Evolutionary conservation across 2,329 filamentous ascomycete genomes (phyloP).

Genomic region (Blastomyces percursus): DNA sequence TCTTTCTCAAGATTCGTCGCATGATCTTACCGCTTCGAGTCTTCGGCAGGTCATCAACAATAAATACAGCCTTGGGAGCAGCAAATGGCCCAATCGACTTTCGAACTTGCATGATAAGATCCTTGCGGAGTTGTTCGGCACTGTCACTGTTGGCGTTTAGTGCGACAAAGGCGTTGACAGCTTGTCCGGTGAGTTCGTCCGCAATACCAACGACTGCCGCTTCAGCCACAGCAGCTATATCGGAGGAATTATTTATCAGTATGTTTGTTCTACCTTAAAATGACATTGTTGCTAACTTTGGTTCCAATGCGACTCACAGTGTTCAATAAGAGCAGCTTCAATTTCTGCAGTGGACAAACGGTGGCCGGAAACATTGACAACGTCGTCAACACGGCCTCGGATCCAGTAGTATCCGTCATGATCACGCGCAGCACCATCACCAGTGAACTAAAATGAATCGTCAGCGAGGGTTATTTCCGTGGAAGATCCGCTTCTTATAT

Average conservation of each 20-base stretch:
- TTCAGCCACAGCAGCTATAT: constrained; percentile 63
- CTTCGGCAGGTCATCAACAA: constrained; percentile 91
- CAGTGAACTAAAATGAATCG: constrained; percentile 35
- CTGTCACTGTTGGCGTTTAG: constrained; percentile 64
- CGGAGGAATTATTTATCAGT: constrained; percentile 15
- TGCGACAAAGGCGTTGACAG: constrained; percentile 91
- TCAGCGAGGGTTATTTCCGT: constrained; percentile 4
- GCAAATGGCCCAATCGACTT: constrained; percentile 97
- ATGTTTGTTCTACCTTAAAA: not conserved
- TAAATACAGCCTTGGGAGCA: constrained; percentile 82
- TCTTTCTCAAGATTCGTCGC: constrained; percentile 93
- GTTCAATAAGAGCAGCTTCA: constrained; percentile 90
- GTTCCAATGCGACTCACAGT: constrained; percentile 41
- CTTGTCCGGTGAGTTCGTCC: constrained; percentile 92
- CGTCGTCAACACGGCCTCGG: constrained; percentile 92
- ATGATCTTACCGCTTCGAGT: constrained; percentile 98
- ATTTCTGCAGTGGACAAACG: constrained; percentile 96
- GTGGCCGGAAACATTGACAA: constrained; percentile 96
- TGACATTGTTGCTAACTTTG: not conserved
- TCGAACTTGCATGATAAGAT: constrained; percentile 85
- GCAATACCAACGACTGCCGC: constrained; percentile 87
- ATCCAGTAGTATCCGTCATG: constrained; percentile 99
- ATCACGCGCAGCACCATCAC: constrained; percentile 85
- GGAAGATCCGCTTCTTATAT: not conserved
- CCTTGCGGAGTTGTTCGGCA: constrained; percentile 72